Evolutionary conservation across 345 rosid genomes (phyloP), one percentile per base, ranked within the genome.

Genomic region (Brassica rapa): DNA sequence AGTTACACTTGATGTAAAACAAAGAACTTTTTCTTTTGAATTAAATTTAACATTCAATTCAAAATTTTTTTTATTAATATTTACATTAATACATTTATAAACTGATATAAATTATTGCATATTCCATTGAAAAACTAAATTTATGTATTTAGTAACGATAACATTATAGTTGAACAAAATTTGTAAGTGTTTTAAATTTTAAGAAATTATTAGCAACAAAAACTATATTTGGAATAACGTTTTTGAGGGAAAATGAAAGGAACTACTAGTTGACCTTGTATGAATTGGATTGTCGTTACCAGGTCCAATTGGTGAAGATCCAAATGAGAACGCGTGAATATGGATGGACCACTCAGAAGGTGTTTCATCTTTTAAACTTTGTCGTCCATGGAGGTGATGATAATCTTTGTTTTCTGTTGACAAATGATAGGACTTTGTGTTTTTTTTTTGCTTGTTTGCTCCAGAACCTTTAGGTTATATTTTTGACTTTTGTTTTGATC

Each of bases 321-420:
- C 94, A 92, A 79, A 81, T 85, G 88, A 91, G 99, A 91, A 96
- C 93, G 82, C 99, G 97, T 0, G 99, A 95, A 70, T 88, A 95
- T 74, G 97, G 99, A 56, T 93, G 99, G 99, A 93, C 97, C 3
- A 95, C 94, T 14, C 99, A 93, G 85, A 95, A 95, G 81, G 96
- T 93, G 82, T 95, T 95, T 82, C 98, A 95, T 85, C 90, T 95
- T 77, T 86, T 93, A 96, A 94, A 94, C 83, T 90, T 94, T 75
- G 86, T 94, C 79, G 98, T 92, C 72, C 93, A 94, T 84, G 98
- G 98, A 91, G 98, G 98, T 94, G 78, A 4, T 49, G 55, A 86
- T 63, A 0, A 51, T 76, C 64, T 14, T 2, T 77, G 62, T 49
- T 76, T 81, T 43, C 27, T 9, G 14, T 49, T 71, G 30, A 59